Base-by-base conservation (phyloP, 2,329 filamentous ascomycete genomes). In the Stemphylium vesicarium region DNA sequence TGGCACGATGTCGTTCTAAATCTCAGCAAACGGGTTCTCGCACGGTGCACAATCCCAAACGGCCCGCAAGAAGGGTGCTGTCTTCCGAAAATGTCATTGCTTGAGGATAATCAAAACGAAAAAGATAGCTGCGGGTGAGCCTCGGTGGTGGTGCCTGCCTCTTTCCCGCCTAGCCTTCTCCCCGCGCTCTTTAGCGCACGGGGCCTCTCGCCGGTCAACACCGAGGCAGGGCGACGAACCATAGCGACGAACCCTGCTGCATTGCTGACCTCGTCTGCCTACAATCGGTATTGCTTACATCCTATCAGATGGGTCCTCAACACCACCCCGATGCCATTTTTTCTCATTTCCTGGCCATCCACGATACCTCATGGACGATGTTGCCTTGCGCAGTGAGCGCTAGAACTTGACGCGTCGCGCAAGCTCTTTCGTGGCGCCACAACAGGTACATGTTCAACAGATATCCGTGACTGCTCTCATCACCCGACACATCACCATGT, bases 381-480 rank as follows among this genome's bases (percentile, higher is more conserved):
- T 33, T 53, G 38, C 44, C 50, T 53, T 49, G 37, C 37, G 31
- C 31, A 31, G 15, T 45, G 26, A 46, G 26, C 13, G 24, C 40
- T 42, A 42, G 18, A 42, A 32, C 22, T 9, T 18, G 7, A 15
- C 12, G 11, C 10, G 33, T 39, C 36, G 31, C 31, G 24, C 29
- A 31, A 33, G 13, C 39, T 29, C n/a, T 31, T 43, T 29, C 42
- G n/a, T 22, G 8, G 26, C 29, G n/a, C 47, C 39, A 47, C 50
- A 41, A 18, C 36, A 47, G 37, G 35, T 31, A 36, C 50, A 41
- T 22, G 24, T 15, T 18, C 29, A 32, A 41, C 13, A 54, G 22
- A 18, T 13, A 18, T 13, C 15, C 24, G 16, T 40, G 40, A 16
- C n/a, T 15, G 35, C 45, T 24, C n/a, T 18, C 41, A 36, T 40